Base-by-base conservation (phyloP, 1,139 yeast genomes). In the Magnusiomyces fungicola region DNA sequence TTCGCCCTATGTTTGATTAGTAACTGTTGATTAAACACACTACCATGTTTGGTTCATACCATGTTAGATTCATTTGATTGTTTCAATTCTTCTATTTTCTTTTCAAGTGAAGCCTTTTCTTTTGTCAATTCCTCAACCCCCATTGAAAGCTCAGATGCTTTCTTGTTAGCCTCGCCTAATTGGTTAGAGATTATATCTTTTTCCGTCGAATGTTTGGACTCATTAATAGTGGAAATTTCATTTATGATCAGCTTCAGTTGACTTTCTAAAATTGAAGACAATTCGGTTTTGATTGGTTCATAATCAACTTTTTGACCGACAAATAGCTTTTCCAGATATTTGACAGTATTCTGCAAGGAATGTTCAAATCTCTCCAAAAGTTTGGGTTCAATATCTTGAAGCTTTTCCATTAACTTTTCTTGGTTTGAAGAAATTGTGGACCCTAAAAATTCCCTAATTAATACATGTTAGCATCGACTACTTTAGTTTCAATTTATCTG, bases 1-100 rank as follows among this genome's bases (percentile, higher is more conserved):
- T 41, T 46, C 48, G 25, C 44, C 47, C 43, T 46, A 33, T 18
- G 3, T 18, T 14, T 25, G 7, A 23, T 37, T 38, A 38, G 44
- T 22, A n/a, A 10, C 6, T 4, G 3, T n/a, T 40, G 9, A 14
- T 16, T 6, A 39, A 48, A 43, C 3, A 21, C 24, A 18, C 16
- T 30, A 16, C 23, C 29, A n/a, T 16, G 2, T 12, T 23, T 16
- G n/a, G 12, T 38, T 46, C 52, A 37, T 50, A 47, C 25, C 36
- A 10, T 36, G 19, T 18, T 34, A 9, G 16, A 9, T 34, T 34
- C n/a, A n/a, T 34, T 34, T 18, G 22, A 5, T 5, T 6, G 6
- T 18, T 19, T 5, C 23, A 18, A 16, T 18, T 34, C 38, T 3
- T 18, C 23, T 5, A 16, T 5, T 3, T 7, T 23, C 14, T 34